Percentiles rank a stretch among this genome's conserved stretches.
Evolutionary conservation across 257 asterid genomes (phyloP).

Genomic region (Marsdenia floribunda): DNA sequence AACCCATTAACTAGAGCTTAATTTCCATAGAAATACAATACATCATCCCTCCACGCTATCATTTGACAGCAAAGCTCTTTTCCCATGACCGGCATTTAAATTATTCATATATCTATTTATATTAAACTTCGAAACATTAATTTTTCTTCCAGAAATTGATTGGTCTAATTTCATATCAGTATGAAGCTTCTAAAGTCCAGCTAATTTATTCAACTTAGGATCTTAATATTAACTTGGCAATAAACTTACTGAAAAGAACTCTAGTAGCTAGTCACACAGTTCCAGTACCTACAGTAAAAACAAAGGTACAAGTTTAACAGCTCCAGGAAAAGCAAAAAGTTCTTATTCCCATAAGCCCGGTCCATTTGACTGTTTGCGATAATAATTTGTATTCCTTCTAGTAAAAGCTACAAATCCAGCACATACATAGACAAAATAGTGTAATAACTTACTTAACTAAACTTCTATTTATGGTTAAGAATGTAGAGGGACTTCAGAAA

Average conservation of each 20-base stretch:
- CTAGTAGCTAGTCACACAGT: not conserved
- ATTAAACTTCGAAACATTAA: not conserved
- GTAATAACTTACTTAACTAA: not conserved
- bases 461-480: not conserved
- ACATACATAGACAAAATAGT: not conserved
- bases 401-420: not conserved
- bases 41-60: not conserved
- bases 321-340: conserved; percentile 1
- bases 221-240: not conserved
- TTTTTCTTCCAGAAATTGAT: not conserved
- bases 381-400: not conserved
- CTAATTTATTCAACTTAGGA: not conserved
- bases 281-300: not conserved
- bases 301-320: not conserved
- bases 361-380: not conserved
- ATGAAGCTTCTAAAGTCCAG: not conserved
- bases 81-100: not conserved
- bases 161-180: not conserved
- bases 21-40: not conserved
- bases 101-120: not conserved
- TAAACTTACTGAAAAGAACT: not conserved
- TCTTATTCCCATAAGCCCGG: not conserved
- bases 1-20: not conserved
- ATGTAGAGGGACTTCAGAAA: not conserved
- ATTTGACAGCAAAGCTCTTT: not conserved